Conservation (phyloP, 176 grass and related monocot species). For the Guadua angustifolia region DNA sequence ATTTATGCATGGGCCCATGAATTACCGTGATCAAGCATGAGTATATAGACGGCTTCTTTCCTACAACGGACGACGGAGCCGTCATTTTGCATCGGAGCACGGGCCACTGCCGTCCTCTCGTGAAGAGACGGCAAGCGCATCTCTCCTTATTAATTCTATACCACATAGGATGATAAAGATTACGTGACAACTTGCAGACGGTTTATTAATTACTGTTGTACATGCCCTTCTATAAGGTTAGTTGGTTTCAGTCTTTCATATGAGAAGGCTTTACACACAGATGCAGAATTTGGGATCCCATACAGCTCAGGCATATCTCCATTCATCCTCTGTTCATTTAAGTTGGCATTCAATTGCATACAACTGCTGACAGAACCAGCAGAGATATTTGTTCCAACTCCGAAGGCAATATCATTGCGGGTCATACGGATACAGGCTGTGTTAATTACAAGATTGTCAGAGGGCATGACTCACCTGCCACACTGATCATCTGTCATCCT, state of each 20-base stretch:
- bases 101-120: no score
- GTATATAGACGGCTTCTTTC: no score
- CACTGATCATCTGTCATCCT: slow-evolving; percentile 42
- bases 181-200: no score
- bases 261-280: slow-evolving; percentile 9
- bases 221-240: background rate
- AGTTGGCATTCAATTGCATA: background rate
- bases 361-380: background rate
- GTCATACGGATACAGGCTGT: background rate
- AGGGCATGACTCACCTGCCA: slow-evolving; percentile 29
- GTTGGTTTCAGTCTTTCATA: slow-evolving; percentile 10
- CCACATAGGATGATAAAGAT: no score
- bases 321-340: slow-evolving; percentile 5
- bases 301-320: background rate
- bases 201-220: no score
- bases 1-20: no score
- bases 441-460: slow-evolving; percentile 20
- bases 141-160: no score
- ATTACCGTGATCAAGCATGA: no score
- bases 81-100: no score
- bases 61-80: no score
- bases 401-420: slow-evolving; percentile 5
- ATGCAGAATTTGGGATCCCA: slow-evolving; percentile 1
- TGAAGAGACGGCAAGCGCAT: no score
- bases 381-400: slow-evolving; percentile 3